Evolutionary conservation across 169 alveolate species (phyloP), one percentile per base, ranked within the genome.

Genomic region (Babesia gibsoni): DNA sequence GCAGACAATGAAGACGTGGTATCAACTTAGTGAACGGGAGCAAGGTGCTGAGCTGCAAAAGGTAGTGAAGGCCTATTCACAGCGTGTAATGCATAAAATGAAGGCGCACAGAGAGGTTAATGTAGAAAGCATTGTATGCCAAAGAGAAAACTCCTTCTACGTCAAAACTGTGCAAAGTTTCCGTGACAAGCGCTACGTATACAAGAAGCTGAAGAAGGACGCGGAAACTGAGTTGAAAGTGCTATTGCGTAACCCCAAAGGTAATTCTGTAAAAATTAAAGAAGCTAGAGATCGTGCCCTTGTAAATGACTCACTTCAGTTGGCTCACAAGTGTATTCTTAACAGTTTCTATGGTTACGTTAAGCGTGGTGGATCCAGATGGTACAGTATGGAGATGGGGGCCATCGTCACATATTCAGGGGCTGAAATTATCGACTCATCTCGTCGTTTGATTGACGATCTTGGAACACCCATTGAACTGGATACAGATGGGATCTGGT

Each of bases 401-500:
- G 99, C 99, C 22, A 96, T 97, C 83, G 99, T 96, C 18, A 96
- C 99, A 0, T 95, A 94, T 84, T 91, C 97, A 54, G 99, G 99
- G 22, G 96, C 98, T 2, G 92, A 90, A 61, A 93, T 96, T 49
- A 98, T 98, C 72, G 94, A 94, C 52, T 77, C 88, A 41, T 92
- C 95, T 3, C 81, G 92, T 45, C 58, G 67, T 32, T 74, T 94
- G 43, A 88, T 95, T 16, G 98, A 96, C 70, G 84, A 94, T 80
- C 90, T 98, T 27, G 99, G 99, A 33, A 92, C 92, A 61, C 99
- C 99, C 22, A 81, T 98, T 54, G 99, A 98, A 89, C 91, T 98
- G 72, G 99, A 98, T 90, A 98, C 99, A 5, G 99, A 98, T 87
- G 99, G 99, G 45, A 96, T 98, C 45, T 98, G 99, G 99, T 93